Base-by-base conservation (phyloP, 139 green algal species). In the Chlorella sp. region DNA sequence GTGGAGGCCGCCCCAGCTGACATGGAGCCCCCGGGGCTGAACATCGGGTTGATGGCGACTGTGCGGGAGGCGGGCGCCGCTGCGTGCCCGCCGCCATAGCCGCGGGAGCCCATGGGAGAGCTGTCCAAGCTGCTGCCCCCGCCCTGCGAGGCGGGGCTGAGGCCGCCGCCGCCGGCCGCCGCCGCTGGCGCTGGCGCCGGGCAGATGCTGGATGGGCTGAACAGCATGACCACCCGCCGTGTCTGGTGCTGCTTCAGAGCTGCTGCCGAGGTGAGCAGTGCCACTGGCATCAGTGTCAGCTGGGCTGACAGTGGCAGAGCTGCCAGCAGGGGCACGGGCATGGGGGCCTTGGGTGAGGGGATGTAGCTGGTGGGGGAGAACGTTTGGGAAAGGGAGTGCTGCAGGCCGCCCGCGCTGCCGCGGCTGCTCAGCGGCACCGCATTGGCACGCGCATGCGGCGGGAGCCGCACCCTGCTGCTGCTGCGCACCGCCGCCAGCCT, bases 221-320 rank as follows among this genome's bases (percentile, higher is more conserved):
- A 90, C 40, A 92, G 78, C 64, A 92, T 48, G 66, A 89, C 71
- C 2, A 89, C 89, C 0, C 83, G 89, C 16, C 71, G 24, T 3
- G 86, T 28, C 0, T 32, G 42, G 37, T 76, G 78, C 85, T 86
- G 42, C 42, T 53, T 71, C n/a, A 92, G 83, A 3, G 78, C 78
- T 12, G 66, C 48, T n/a, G 81, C 16, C 1, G 32, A 39, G 26
- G 36, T 36, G 37, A 64, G 77, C n/a, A 86, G 64, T 28, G 86
- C 87, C n/a, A 64, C 28, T 12, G 78, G 76, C 21, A 66, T 61
- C 60, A 92, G 75, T 66, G 79, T n/a, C 73, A 88, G 73, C 48
- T 40, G 24, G 11, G n/a, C 12, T 3, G 64, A 60, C n/a, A 91
- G 64, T n/a, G 66, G 79, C 40, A 92, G 61, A 0, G 81, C 68